A percentile compares a stretch with the other conserved stretches of the same genome.
Evolutionary conservation across 1,139 yeast genomes (phyloP).

Genomic region (Hanseniaspora uvarum): DNA sequence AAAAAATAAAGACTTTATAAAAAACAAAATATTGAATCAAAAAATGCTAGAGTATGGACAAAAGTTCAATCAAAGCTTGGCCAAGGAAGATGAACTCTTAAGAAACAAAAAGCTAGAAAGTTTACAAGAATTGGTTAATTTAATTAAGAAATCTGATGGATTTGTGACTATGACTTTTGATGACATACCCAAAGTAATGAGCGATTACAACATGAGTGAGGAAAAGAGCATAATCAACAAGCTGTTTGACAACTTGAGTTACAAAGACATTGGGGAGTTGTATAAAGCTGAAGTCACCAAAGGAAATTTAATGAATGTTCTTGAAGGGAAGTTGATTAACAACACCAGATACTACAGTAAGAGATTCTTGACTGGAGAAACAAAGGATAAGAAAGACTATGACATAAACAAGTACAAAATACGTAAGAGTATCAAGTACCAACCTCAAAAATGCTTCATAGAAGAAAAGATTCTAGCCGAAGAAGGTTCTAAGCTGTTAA

Average conservation of each 20-base stretch:
- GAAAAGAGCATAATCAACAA: neutral
- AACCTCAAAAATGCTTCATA: slow-evolving; percentile 6
- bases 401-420: neutral
- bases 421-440: slow-evolving; percentile 1
- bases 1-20: neutral
- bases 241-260: neutral
- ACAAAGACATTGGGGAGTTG: neutral
- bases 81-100: neutral
- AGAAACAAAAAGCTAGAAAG: neutral
- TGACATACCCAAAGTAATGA: neutral
- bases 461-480: slow-evolving; percentile 3
- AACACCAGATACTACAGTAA: slow-evolving; percentile 3
- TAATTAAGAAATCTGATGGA: neutral
- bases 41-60: neutral
- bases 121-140: neutral
- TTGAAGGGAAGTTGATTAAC: slow-evolving; percentile 10
- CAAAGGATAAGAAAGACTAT: neutral
- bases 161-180: neutral
- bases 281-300: neutral
- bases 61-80: neutral
- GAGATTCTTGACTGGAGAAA: neutral
- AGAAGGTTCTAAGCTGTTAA: neutral
- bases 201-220: neutral
- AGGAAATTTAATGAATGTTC: neutral
- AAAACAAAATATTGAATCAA: neutral